Evolutionary conservation across 164 flowering plant genomes (phyloP).

Genomic region (Aristolochia contorta): DNA sequence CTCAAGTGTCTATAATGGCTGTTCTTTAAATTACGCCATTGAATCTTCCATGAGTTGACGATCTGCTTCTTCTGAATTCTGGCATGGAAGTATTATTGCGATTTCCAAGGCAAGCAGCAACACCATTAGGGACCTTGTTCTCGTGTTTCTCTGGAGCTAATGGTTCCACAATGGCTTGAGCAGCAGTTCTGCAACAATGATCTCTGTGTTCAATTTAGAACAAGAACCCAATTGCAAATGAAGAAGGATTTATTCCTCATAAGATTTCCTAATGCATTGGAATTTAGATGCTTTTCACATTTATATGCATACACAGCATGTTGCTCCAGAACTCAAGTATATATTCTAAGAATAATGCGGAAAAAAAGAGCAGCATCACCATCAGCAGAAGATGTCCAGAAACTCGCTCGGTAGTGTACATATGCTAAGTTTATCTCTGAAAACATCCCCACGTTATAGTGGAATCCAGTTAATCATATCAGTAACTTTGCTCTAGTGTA

Average conservation of each 20-base stretch:
- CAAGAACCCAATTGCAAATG: not conserved
- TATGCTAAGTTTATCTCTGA: too few species aligned
- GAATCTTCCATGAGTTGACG: constrained; percentile 65
- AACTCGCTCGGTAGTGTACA: too few species aligned
- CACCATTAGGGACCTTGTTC: constrained; percentile 30
- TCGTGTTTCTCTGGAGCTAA: constrained; percentile 24
- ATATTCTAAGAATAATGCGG: too few species aligned
- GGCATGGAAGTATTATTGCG: constrained; percentile 25
- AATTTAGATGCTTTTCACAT: not conserved
- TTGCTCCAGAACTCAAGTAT: too few species aligned
- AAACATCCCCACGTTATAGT: too few species aligned
- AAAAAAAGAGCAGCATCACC: too few species aligned
- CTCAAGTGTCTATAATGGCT: not conserved
- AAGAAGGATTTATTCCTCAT: not conserved
- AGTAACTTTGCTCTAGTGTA: too few species aligned
- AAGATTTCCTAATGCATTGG: not conserved
- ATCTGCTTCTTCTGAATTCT: constrained; percentile 50
- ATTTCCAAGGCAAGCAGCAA: constrained; percentile 24
- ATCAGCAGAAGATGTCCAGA: too few species aligned
- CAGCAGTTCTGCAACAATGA: constrained; percentile 27
- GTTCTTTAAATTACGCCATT: constrained; percentile 28
- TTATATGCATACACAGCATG: too few species aligned
- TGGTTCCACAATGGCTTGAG: constrained; percentile 27
- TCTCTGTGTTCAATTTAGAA: not conserved
- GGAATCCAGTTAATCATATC: too few species aligned